These are phyloP conservation scores for Fraxinus nigra DNA, from an alignment of 305 asterid genomes.

Conservation along the genomic window DNA sequence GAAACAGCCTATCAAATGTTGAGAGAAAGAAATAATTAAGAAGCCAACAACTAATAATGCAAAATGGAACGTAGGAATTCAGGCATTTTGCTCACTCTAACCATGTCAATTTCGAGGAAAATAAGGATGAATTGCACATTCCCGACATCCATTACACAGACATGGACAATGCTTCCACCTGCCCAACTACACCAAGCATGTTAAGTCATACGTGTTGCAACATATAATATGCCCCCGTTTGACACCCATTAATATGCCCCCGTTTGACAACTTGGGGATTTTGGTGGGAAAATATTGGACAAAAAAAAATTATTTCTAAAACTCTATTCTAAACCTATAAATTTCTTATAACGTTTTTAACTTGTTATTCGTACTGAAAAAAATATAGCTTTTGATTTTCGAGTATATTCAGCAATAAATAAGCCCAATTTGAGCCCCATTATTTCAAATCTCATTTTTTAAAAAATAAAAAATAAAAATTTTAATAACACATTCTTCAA, in stretches of 20 bases:
- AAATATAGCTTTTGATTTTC: too few species aligned
- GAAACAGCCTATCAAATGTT: neutral
- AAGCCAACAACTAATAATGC: neutral
- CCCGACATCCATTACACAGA: slow-evolving; percentile 1
- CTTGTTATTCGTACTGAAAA: neutral
- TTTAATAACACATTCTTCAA: too few species aligned
- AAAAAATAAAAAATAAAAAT: too few species aligned
- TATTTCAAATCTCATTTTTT: too few species aligned
- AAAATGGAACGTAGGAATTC: slow-evolving; percentile 15
- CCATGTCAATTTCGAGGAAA: slow-evolving; percentile 28
- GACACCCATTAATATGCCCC: too few species aligned
- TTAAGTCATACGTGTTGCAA: neutral
- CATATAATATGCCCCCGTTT: neutral
- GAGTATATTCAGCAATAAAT: too few species aligned
- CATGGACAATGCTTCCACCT: slow-evolving; percentile 16
- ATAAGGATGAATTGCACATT: slow-evolving; percentile 17
- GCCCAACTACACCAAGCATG: neutral
- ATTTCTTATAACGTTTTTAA: neutral
- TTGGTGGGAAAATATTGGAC: neutral
- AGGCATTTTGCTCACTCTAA: slow-evolving; percentile 25
- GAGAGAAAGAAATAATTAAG: neutral
- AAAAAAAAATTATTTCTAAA: neutral
- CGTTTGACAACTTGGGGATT: neutral
- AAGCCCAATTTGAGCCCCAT: too few species aligned
- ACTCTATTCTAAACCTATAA: neutral